These are phyloP conservation scores for Rosa persica DNA, from an alignment of 306 rosid species.

Conservation along the genomic window DNA sequence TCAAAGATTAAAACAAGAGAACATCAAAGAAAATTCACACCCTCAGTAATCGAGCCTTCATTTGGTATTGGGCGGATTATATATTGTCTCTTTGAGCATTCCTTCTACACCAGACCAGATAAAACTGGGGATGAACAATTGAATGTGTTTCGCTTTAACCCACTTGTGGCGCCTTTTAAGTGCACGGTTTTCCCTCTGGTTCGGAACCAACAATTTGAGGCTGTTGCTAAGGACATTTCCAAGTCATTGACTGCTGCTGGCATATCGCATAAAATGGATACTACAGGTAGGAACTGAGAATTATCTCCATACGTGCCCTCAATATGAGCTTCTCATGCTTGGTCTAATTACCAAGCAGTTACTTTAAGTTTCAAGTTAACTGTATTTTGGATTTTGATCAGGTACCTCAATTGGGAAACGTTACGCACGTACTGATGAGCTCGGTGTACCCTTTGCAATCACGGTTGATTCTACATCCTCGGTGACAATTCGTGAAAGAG, in stretches of 20 bases:
- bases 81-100: slow-evolving; percentile 84
- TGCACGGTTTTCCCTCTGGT: slow-evolving; percentile 94
- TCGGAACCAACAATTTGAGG: slow-evolving; percentile 73
- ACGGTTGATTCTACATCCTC: slow-evolving; percentile 65
- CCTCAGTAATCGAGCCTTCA: slow-evolving; percentile 96
- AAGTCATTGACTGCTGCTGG: slow-evolving; percentile 75
- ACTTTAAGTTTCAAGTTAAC: not conserved
- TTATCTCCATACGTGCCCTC: not conserved
- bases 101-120: slow-evolving; percentile 72
- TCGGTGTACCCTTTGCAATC: slow-evolving; percentile 83
- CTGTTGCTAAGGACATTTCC: slow-evolving; percentile 73
- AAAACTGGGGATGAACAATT: slow-evolving; percentile 78
- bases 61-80: slow-evolving; percentile 93
- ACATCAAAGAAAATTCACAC: slow-evolving; percentile 88
- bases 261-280: slow-evolving; percentile 75
- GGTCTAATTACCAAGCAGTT: not conserved
- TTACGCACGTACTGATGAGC: slow-evolving; percentile 84
- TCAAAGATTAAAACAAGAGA: slow-evolving; percentile 74
- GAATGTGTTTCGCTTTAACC: slow-evolving; percentile 76
- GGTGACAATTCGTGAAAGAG: slow-evolving; percentile 80
- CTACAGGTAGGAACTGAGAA: slow-evolving; percentile 51
- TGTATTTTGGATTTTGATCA: slow-evolving; percentile 13
- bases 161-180: slow-evolving; percentile 91
- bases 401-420: slow-evolving; percentile 88
- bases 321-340: not conserved